Conservation (phyloP, 192 early-diverging fungal species). For the Umbelopsis sp. region DNA sequence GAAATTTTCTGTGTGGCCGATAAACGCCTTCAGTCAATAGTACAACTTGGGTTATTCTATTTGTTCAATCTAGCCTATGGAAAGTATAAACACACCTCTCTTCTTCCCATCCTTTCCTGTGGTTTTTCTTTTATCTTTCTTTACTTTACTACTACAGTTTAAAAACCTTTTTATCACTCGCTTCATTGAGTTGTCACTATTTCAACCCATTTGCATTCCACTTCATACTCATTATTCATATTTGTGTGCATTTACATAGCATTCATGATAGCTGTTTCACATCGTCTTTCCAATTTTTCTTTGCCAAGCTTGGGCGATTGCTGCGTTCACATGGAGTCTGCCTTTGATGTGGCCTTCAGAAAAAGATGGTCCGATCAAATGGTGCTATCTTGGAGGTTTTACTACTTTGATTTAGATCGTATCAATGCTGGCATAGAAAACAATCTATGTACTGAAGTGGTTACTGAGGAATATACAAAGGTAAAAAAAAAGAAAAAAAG, state of each 20-base stretch:
- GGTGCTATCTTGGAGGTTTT: background rate
- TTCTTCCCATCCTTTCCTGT: too few relatives aligned
- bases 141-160: too few relatives aligned
- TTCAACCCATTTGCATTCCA: background rate
- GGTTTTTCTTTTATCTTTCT: too few relatives aligned
- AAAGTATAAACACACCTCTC: too few relatives aligned
- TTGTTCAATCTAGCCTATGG: background rate
- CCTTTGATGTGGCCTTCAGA: background rate
- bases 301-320: background rate
- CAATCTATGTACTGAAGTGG: background rate
- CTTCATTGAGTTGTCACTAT: background rate
- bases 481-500: background rate
- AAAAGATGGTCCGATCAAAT: constrained; percentile 5
- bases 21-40: background rate
- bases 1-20: background rate
- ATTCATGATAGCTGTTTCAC: background rate
- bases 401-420: constrained; percentile 16
- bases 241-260: background rate
- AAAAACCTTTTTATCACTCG: background rate
- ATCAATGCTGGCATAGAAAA: background rate
- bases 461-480: constrained; percentile 1
- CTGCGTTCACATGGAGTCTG: background rate
- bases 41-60: background rate
- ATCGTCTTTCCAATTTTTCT: background rate
- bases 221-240: background rate